Evolutionary conservation across 495 filamentous ascomycete species (phyloP).

Genomic region (Entonaema liquescens): DNA sequence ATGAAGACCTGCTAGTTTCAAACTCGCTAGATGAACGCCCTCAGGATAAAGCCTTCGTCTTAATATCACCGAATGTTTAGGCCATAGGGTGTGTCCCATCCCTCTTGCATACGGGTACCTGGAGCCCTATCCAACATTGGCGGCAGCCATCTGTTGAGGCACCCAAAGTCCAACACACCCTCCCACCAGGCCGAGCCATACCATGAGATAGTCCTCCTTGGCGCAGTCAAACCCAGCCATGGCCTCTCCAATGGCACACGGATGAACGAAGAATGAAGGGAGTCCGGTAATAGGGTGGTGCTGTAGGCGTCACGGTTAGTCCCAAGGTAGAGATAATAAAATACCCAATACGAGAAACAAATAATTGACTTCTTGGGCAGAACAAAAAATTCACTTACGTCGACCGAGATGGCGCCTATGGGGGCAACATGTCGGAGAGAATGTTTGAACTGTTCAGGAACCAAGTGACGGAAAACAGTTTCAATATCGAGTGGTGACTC

Average conservation of each 20-base stretch:
- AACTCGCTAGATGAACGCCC: conserved; percentile 4
- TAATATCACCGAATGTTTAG: background rate
- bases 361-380: conserved; percentile 57
- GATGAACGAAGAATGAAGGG: conserved; percentile 84
- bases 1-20: conserved; percentile 41
- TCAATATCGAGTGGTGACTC: conserved; percentile 63
- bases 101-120: background rate
- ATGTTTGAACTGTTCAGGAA: conserved; percentile 68
- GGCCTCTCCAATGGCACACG: conserved; percentile 83
- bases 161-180: conserved; percentile 75
- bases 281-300: conserved; percentile 79
- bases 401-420: conserved; percentile 79
- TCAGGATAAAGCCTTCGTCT: background rate
- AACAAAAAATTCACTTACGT: conserved; percentile 64
- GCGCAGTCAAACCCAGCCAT: conserved; percentile 66
- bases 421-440: conserved; percentile 66
- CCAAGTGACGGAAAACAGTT: conserved; percentile 71
- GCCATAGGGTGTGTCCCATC: background rate
- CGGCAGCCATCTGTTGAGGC: conserved; percentile 63
- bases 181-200: conserved; percentile 83
- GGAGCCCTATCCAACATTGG: conserved; percentile 26
- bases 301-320: conserved; percentile 61
- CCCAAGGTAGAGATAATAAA: conserved; percentile 48
- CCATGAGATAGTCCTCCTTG: conserved; percentile 73
- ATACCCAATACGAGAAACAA: conserved; percentile 45